Evolutionary conservation across 768 basidiomycete genomes (phyloP).

Genomic region (Sporobolomyces roseus): DNA sequence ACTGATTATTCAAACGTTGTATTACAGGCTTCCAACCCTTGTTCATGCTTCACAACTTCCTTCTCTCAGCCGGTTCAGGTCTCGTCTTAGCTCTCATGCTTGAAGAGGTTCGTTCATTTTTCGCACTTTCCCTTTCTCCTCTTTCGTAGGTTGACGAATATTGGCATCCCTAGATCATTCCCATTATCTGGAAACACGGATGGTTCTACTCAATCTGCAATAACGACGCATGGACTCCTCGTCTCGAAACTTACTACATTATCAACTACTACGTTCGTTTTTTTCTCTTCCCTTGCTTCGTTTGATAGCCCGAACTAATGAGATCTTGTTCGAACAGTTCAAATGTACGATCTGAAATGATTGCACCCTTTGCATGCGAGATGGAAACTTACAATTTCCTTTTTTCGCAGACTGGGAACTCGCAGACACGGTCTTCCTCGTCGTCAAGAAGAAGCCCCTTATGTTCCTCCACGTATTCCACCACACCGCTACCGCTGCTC

Average conservation of each 20-base stretch:
- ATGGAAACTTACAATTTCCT: background rate
- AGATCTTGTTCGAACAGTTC: slow-evolving; percentile 15
- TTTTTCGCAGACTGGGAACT: slow-evolving; percentile 65
- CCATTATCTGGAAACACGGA: slow-evolving; percentile 68
- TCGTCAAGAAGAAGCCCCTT: slow-evolving; percentile 95
- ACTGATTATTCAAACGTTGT: background rate
- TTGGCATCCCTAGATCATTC: slow-evolving; percentile 51
- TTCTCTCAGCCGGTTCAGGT: slow-evolving; percentile 78
- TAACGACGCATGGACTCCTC: slow-evolving; percentile 71
- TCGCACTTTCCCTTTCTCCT: background rate
- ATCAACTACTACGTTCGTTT: slow-evolving; percentile 85
- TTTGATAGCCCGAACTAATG: background rate
- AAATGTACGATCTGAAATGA: slow-evolving; percentile 37
- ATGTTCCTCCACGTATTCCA: slow-evolving; percentile 95
- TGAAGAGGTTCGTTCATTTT: slow-evolving; percentile 64
- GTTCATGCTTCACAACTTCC: slow-evolving; percentile 68
- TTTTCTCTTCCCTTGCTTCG: background rate
- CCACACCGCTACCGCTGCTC: slow-evolving; percentile 92
- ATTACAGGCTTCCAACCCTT: slow-evolving; percentile 47
- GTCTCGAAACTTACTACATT: slow-evolving; percentile 92
- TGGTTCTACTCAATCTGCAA: slow-evolving; percentile 74
- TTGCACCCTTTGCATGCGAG: too few species aligned
- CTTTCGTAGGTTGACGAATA: background rate
- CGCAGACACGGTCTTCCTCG: slow-evolving; percentile 92
- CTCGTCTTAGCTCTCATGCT: slow-evolving; percentile 81